Evolutionary conservation across 768 basidiomycete species (phyloP), one percentile per base, ranked within the genome.

Genomic region (Mycena metata): DNA sequence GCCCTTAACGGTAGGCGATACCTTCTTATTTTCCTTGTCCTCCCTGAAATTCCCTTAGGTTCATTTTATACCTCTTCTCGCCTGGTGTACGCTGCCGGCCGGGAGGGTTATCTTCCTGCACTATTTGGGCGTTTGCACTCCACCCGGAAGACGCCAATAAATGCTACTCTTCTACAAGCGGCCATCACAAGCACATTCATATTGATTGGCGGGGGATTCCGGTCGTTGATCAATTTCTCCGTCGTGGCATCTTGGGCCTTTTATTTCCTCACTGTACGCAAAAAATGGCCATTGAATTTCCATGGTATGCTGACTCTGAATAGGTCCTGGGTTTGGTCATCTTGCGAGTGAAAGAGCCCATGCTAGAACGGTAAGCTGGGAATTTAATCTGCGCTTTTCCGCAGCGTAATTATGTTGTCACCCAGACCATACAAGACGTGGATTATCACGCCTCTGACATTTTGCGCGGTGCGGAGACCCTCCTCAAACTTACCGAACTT

Each of bases 391-490:
- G 17, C 45, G 21, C 54, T 46, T 51, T 39, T 36, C 23, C 33
- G 64, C 36, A 33, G 17, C 36, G 23, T 41, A 51, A 10, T 46
- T 50, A 42, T 47, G 13, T 58, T 13, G 12, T 39, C 11, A 39
- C 72, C n/a, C 69, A 94, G 96, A 64, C 97, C 97, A 2, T 99
- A 99, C 77, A 93, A 89, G 74, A 93, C 95, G 7, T 98, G 91
- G 91, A 92, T 98, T 39, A 86, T 88, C 42, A 98, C 97, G 0
- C 97, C 97, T 2, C 82, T 98, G 35, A 89, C 84, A 6, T 99
- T 99, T 79, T 97, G 96, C 74, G 91, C 86, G 36, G 95, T 96
- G 75, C 67, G 90, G 83, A 65, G 69, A 51, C 30, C 39, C 35
- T 11, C 36, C 33, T n/a, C 50, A 26, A 46, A 55, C 23, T 16